phyloP scores from a whole-genome alignment of 164 flowering plant genomes.

The Annona squamosa region DNA sequence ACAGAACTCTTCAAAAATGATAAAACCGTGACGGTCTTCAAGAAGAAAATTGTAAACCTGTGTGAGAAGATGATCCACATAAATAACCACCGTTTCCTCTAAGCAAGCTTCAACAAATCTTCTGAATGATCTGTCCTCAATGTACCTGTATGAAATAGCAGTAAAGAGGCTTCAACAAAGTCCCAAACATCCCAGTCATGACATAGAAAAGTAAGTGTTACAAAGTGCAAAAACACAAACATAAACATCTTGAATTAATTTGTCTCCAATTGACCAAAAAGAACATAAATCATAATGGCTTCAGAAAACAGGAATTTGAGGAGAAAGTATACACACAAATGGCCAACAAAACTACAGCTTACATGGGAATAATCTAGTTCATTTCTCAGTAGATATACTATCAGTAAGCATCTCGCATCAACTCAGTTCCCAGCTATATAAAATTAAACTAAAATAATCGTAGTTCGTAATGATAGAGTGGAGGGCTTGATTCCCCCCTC shows the following conservation, averaged over 20 bases:
- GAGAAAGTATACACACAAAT: background rate
- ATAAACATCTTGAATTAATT: too few species aligned
- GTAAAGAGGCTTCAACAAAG: background rate
- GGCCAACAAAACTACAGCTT: too few species aligned
- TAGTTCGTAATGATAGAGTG: too few species aligned
- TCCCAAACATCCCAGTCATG: background rate
- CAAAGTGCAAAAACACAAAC: background rate
- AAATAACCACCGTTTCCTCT: slow-evolving; percentile 85
- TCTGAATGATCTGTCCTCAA: slow-evolving; percentile 93
- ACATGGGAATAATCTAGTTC: too few species aligned
- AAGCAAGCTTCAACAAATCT: slow-evolving; percentile 94
- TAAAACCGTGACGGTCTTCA: background rate
- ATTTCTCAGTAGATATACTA: too few species aligned
- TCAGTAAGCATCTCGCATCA: too few species aligned
- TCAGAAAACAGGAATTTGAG: too few species aligned
- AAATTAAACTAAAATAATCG: too few species aligned
- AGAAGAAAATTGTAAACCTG: slow-evolving; percentile 42
- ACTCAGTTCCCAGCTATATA: too few species aligned
- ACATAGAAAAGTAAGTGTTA: background rate
- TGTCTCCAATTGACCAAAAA: too few species aligned
- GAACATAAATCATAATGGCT: too few species aligned
- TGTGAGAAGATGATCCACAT: slow-evolving; percentile 86
- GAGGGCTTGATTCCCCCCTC: too few species aligned
- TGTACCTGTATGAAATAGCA: slow-evolving; percentile 44
- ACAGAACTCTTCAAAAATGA: background rate